These are phyloP conservation scores for Pseudogymnoascus sp. DNA, from an alignment of 2,329 filamentous ascomycete species.

Conservation along the genomic window DNA sequence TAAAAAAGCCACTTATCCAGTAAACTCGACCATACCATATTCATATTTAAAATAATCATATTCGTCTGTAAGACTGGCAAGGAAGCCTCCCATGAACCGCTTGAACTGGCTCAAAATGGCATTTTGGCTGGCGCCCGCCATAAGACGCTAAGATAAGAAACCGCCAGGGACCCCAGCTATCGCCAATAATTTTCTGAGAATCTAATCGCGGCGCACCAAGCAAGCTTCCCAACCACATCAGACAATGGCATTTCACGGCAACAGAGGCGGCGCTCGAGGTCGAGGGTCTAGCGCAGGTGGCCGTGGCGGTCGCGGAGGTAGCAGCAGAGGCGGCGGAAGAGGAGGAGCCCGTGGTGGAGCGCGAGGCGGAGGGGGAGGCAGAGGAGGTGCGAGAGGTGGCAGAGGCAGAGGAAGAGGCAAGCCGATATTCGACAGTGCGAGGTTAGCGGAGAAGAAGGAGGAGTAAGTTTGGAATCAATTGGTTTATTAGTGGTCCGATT, in stretches of 20 bases:
- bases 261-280: slow-evolving; percentile 19
- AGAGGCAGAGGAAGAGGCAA: slow-evolving; percentile 27
- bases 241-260: slow-evolving; percentile 17
- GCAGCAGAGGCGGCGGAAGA: slow-evolving; percentile 19
- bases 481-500: slow-evolving; percentile 1
- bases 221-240: slow-evolving; percentile 5
- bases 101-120: background rate
- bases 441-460: slow-evolving; percentile 39
- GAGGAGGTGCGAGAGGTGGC: slow-evolving; percentile 22
- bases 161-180: slow-evolving; percentile 3
- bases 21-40: background rate
- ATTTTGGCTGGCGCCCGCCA: slow-evolving; percentile 3
- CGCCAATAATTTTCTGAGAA: slow-evolving; percentile 11
- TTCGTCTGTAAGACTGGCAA: background rate
- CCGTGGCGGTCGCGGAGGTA: slow-evolving; percentile 20
- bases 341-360: slow-evolving; percentile 23
- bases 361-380: slow-evolving; percentile 26
- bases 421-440: slow-evolving; percentile 37
- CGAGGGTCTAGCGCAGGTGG: slow-evolving; percentile 18
- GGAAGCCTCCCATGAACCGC: background rate
- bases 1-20: background rate
- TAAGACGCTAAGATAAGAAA: slow-evolving; percentile 3
- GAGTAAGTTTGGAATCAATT: slow-evolving; percentile 16
- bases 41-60: background rate
- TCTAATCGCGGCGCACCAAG: background rate